A percentile compares a stretch with the other conserved stretches of the same genome.
Evolutionary conservation across 2,329 filamentous ascomycete species (phyloP).

Genomic region (Gaeumannomyces tritici): DNA sequence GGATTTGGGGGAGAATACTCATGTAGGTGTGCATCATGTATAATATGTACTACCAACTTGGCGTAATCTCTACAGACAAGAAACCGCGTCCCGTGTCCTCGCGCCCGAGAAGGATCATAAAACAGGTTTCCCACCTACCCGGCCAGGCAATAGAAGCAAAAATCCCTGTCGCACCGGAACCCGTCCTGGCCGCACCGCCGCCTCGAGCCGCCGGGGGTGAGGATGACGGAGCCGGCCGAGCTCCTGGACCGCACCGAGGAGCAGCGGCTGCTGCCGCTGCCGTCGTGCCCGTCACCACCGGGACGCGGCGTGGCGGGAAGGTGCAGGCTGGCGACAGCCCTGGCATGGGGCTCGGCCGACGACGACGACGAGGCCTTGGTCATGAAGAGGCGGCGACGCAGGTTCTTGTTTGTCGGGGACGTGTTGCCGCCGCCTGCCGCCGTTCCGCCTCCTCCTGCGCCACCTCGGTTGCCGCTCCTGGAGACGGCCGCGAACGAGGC

Average conservation of each 20-base stretch:
- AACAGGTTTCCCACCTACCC: too few relatives aligned
- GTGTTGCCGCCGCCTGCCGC: not conserved
- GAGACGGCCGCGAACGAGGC: not conserved
- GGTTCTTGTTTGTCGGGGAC: not conserved
- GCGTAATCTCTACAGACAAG: not conserved
- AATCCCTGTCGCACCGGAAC: slow-evolving; percentile 45
- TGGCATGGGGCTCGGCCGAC: not conserved
- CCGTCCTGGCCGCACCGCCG: slow-evolving; percentile 45
- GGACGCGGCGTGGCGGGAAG: not conserved
- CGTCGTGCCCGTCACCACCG: too few relatives aligned
- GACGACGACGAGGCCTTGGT: not conserved
- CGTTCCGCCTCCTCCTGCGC: not conserved
- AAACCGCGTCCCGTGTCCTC: too few relatives aligned
- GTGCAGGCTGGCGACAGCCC: not conserved
- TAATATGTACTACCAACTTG: too few relatives aligned
- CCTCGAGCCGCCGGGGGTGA: slow-evolving; percentile 39
- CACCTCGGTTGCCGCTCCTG: not conserved
- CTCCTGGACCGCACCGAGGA: not conserved
- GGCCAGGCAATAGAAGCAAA: slow-evolving; percentile 48
- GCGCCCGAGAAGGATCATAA: too few relatives aligned
- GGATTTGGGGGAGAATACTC: too few relatives aligned
- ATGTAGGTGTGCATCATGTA: too few relatives aligned
- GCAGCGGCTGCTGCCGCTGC: not conserved
- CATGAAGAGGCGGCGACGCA: slow-evolving; percentile 3
- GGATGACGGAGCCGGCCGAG: slow-evolving; percentile 16